phyloP scores from a whole-genome alignment of 2,329 filamentous ascomycete genomes.

The Colletotrichum eremochloae region DNA sequence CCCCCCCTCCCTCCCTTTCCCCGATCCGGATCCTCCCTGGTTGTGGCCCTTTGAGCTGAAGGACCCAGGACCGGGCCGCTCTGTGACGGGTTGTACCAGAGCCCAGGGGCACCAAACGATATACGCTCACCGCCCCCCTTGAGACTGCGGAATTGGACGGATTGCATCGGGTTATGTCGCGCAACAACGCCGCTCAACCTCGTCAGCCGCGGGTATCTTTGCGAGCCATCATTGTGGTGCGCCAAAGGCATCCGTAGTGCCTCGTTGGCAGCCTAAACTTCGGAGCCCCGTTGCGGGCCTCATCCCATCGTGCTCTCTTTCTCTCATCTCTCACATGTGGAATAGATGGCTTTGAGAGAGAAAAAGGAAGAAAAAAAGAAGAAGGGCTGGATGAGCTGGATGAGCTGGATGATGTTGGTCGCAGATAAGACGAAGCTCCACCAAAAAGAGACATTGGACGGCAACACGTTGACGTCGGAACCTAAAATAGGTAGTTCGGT shows the following conservation, averaged over 20 bases:
- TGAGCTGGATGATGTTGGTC: background rate
- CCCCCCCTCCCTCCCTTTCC: no score
- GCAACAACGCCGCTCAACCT: background rate
- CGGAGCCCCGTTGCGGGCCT: background rate
- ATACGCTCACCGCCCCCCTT: background rate
- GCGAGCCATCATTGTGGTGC: background rate
- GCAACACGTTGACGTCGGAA: background rate
- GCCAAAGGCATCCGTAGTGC: background rate
- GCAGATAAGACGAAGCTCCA: background rate
- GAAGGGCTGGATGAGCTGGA: no score
- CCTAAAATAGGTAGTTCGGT: background rate
- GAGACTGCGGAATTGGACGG: background rate
- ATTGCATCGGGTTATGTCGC: background rate
- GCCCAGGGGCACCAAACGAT: background rate
- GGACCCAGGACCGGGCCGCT: no score
- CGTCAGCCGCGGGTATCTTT: background rate
- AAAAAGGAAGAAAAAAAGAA: background rate
- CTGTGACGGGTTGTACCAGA: background rate
- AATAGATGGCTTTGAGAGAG: no score
- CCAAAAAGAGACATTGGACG: background rate
- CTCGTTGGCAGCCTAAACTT: background rate
- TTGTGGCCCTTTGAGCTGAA: no score
- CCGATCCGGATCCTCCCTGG: background rate
- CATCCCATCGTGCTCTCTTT: background rate
- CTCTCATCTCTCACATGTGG: background rate